phyloP scores from a whole-genome alignment of 1,139 yeast species.

The Wickerhamiella infanticola region DNA sequence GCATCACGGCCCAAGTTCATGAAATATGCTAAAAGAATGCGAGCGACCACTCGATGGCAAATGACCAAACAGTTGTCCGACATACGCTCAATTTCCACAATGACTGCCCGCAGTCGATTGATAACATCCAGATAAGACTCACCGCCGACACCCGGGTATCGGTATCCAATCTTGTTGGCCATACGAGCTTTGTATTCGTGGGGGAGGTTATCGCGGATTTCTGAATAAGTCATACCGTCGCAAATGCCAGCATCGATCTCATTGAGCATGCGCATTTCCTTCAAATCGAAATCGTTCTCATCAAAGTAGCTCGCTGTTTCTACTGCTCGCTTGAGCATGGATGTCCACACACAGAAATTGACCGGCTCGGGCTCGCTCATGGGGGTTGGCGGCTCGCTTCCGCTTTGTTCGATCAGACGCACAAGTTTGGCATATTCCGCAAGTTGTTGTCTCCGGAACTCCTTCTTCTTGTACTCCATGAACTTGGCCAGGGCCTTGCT shows the following conservation, averaged over 20 bases:
- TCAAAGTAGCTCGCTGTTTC: slow-evolving; percentile 66
- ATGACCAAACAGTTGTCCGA: slow-evolving; percentile 72
- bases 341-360: slow-evolving; percentile 83
- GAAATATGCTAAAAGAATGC: slow-evolving; percentile 77
- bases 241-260: slow-evolving; percentile 86
- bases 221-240: slow-evolving; percentile 83
- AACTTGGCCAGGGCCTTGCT: slow-evolving; percentile 58
- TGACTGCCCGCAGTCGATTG: slow-evolving; percentile 74
- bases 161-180: slow-evolving; percentile 58
- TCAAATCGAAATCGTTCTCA: slow-evolving; percentile 49
- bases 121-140: slow-evolving; percentile 89
- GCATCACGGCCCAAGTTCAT: slow-evolving; percentile 70
- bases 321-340: slow-evolving; percentile 64
- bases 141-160: slow-evolving; percentile 97
- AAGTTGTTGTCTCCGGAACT: slow-evolving; percentile 52
- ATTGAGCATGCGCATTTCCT: slow-evolving; percentile 85
- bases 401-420: slow-evolving; percentile 18
- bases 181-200: slow-evolving; percentile 65
- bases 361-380: slow-evolving; percentile 36
- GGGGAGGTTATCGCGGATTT: slow-evolving; percentile 56
- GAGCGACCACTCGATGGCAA: slow-evolving; percentile 80
- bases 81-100: slow-evolving; percentile 84
- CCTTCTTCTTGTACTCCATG: slow-evolving; percentile 54
- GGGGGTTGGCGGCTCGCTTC: slow-evolving; percentile 24
- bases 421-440: slow-evolving; percentile 32